These are phyloP conservation scores for Oehlia diaphana DNA, from an alignment of 192 early-diverging fungal species.

Conservation along the genomic window DNA sequence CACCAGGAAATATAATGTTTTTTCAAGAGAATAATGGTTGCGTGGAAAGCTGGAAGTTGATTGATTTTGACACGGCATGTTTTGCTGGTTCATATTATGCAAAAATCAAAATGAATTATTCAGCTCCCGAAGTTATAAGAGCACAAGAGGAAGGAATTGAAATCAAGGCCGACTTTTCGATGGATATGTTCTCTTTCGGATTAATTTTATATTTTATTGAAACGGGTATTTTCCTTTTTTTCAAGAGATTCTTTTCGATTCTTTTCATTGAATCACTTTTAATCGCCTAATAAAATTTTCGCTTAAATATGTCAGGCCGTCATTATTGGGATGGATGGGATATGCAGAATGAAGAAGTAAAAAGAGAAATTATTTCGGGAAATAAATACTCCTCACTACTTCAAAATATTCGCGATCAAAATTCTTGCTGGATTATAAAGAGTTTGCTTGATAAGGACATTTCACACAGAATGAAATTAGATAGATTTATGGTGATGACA, in stretches of 20 bases:
- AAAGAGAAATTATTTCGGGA: background rate
- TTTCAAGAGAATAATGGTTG: background rate
- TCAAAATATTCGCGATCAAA: background rate
- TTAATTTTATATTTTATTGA: constrained; percentile 11
- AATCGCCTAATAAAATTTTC: background rate
- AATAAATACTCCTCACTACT: background rate
- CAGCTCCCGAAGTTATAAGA: constrained; percentile 4
- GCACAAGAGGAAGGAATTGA: background rate
- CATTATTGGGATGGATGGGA: background rate
- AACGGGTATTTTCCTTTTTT: background rate
- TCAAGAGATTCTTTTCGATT: background rate
- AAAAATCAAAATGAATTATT: background rate
- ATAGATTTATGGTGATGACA: background rate
- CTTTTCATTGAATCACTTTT: background rate
- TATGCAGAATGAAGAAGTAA: background rate
- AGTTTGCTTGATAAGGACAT: background rate
- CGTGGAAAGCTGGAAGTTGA: background rate
- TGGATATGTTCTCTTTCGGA: constrained; percentile 20
- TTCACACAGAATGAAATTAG: background rate
- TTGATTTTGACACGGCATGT: constrained; percentile 16
- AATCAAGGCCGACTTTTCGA: background rate
- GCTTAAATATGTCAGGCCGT: background rate
- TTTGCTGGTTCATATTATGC: background rate
- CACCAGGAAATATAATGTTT: constrained; percentile 20
- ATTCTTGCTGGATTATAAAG: background rate